Conservation (phyloP, 2,329 filamentous ascomycete species). For the Neofusicoccum sp. region DNA sequence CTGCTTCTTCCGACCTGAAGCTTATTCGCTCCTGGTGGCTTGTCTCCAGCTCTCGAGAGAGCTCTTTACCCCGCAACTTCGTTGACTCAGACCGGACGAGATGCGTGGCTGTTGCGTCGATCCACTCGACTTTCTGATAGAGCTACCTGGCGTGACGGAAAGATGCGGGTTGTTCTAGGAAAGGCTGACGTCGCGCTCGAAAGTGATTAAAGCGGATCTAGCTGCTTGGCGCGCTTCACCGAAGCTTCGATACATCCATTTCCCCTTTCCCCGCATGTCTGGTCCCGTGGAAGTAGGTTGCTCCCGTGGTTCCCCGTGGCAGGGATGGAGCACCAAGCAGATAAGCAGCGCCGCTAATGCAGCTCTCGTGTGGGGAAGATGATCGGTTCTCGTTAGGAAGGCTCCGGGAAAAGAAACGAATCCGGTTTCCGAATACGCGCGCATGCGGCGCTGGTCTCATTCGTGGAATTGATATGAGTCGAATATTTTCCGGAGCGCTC, state of each 20-base stretch:
- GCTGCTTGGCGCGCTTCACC: neutral
- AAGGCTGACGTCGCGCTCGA: neutral
- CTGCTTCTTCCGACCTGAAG: constrained; percentile 1
- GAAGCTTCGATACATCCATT: neutral
- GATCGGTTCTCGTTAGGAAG: too few species aligned
- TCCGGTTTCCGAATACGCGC: too few species aligned
- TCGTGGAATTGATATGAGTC: too few species aligned
- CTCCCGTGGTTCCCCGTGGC: neutral
- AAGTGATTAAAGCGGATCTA: neutral
- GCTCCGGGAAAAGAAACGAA: too few species aligned
- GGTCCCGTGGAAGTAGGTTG: neutral
- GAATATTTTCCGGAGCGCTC: too few species aligned
- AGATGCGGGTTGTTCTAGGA: neutral
- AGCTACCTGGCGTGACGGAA: neutral
- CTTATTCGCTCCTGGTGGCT: constrained; percentile 1
- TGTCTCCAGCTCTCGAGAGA: neutral
- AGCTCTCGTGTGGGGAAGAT: neutral
- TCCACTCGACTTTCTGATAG: neutral
- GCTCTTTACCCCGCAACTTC: neutral
- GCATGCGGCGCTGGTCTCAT: too few species aligned
- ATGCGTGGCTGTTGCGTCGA: neutral
- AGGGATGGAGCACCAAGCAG: neutral
- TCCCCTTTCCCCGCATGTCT: neutral
- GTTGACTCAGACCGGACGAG: neutral
- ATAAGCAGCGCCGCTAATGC: neutral